phyloP scores from a whole-genome alignment of 208 protist species.

The Angomonas ambiguus region DNA sequence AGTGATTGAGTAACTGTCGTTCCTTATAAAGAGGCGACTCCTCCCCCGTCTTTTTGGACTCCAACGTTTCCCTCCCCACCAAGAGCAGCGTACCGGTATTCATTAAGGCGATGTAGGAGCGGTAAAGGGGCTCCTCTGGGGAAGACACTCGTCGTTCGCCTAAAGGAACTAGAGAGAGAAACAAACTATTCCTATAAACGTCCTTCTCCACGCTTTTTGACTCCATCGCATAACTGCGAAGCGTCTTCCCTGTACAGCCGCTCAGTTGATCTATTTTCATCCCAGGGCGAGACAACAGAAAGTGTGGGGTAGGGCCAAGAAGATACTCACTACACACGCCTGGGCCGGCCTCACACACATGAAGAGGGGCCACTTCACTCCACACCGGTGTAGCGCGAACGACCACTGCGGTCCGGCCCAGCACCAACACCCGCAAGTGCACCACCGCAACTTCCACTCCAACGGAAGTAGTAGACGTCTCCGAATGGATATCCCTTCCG shows the following conservation, averaged over 20 bases:
- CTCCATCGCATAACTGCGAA: constrained; percentile 34
- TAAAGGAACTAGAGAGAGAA: neutral
- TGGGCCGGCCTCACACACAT: constrained; percentile 47
- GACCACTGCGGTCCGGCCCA: constrained; percentile 28
- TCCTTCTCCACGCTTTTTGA: neutral
- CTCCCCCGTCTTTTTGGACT: neutral
- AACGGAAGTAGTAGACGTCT: neutral
- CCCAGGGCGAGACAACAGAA: constrained; percentile 40
- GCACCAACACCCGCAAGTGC: constrained; percentile 33
- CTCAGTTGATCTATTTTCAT: constrained; percentile 32
- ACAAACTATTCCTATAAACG: neutral
- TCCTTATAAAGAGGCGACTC: neutral
- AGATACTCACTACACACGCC: constrained; percentile 26
- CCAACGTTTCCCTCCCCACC: neutral
- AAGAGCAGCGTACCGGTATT: neutral
- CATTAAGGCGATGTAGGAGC: neutral
- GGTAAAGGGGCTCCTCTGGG: neutral
- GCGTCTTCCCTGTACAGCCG: constrained; percentile 34
- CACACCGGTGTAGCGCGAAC: constrained; percentile 29
- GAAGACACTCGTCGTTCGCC: neutral
- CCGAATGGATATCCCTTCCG: neutral
- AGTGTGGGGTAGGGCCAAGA: constrained; percentile 12
- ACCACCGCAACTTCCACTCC: constrained; percentile 32
- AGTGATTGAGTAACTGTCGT: constrained; percentile 5
- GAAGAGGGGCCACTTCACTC: constrained; percentile 26